These are phyloP conservation scores for Chlorencoelia australis DNA, from an alignment of 2,329 filamentous ascomycete genomes.

Conservation along the genomic window DNA sequence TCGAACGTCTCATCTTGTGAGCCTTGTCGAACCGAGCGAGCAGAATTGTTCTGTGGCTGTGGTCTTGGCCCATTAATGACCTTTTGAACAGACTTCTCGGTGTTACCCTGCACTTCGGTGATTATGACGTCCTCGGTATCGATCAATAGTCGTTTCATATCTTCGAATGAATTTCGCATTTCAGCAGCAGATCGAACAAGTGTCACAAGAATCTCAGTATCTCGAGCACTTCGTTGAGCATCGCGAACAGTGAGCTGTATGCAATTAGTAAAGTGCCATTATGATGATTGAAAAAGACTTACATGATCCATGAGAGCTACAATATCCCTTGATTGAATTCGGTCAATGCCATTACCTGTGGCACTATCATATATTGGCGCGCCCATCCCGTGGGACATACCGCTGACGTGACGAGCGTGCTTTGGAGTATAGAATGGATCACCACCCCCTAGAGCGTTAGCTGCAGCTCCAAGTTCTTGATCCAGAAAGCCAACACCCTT, in stretches of 20 bases:
- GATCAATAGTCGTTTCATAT: conserved; percentile 85
- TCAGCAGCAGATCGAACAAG: conserved; percentile 89
- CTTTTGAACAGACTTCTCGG: conserved; percentile 74
- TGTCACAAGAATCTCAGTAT: conserved; percentile 92
- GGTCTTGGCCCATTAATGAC: conserved; percentile 80
- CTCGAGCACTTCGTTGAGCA: conserved; percentile 87
- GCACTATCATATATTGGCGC: conserved; percentile 86
- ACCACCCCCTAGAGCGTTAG: conserved; percentile 38
- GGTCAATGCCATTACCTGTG: conserved; percentile 77
- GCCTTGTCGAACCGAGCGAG: conserved; percentile 32
- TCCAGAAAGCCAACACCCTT: conserved; percentile 40
- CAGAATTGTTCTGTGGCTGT: conserved; percentile 53
- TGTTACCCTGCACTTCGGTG: conserved; percentile 75
- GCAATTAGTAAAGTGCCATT: conserved; percentile 10
- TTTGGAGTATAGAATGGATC: conserved; percentile 58
- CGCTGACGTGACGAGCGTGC: conserved; percentile 64
- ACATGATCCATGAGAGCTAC: conserved; percentile 95
- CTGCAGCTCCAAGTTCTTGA: conserved; percentile 39
- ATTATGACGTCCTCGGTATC: conserved; percentile 87
- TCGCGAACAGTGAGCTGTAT: conserved; percentile 80
- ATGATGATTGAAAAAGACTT: conserved; percentile 28
- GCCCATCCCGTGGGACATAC: conserved; percentile 82
- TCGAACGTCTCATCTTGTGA: conserved; percentile 45
- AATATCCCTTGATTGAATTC: conserved; percentile 93
- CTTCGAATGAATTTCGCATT: conserved; percentile 93